Conservation (phyloP, 2,329 filamentous ascomycete genomes). For the Trichoderma arundinaceum region DNA sequence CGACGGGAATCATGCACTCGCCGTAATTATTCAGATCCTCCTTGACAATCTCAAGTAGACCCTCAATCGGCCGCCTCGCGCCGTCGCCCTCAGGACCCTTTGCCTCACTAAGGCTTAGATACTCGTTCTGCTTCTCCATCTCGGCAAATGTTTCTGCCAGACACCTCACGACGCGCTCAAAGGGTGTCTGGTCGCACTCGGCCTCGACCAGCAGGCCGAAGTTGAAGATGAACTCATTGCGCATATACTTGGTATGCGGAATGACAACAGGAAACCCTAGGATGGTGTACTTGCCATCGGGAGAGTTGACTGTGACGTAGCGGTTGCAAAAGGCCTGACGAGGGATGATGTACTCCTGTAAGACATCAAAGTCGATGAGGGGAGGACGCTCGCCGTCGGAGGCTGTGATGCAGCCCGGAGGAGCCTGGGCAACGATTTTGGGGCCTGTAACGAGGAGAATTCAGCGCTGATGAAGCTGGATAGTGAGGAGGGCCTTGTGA, state of each 20-base stretch:
- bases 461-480: background rate
- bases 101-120: slow-evolving; percentile 69
- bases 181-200: slow-evolving; percentile 73
- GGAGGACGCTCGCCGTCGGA: slow-evolving; percentile 51
- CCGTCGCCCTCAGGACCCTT: slow-evolving; percentile 44
- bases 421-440: slow-evolving; percentile 67
- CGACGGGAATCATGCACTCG: slow-evolving; percentile 97
- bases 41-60: slow-evolving; percentile 77
- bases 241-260: slow-evolving; percentile 77
- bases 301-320: slow-evolving; percentile 78
- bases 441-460: slow-evolving; percentile 51
- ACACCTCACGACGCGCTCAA: slow-evolving; percentile 84
- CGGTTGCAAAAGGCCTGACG: slow-evolving; percentile 95
- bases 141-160: slow-evolving; percentile 84
- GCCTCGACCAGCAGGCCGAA: slow-evolving; percentile 82
- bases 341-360: slow-evolving; percentile 93
- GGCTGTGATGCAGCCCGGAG: slow-evolving; percentile 64
- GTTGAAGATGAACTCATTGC: slow-evolving; percentile 99
- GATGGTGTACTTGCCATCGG: slow-evolving; percentile 72
- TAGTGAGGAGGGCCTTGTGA: slow-evolving; percentile 17
- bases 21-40: slow-evolving; percentile 96
- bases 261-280: slow-evolving; percentile 91
- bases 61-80: slow-evolving; percentile 74
- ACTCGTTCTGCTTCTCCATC: slow-evolving; percentile 89
- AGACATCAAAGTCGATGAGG: slow-evolving; percentile 82